phyloP scores from a whole-genome alignment of 805 yeast species.

The Wickerhamomyces queroliae region DNA sequence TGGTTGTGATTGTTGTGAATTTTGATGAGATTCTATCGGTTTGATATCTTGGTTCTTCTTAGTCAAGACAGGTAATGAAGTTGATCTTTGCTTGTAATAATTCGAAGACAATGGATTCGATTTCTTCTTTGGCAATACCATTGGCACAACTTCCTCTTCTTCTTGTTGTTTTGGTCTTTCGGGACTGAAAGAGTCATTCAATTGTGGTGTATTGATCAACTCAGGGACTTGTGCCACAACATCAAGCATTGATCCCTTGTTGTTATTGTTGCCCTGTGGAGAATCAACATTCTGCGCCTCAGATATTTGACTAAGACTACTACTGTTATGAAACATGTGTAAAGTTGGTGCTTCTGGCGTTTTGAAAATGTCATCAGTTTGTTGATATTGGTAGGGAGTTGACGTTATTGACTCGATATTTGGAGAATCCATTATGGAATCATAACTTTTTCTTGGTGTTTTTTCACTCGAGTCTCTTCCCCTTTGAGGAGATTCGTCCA shows the following conservation, averaged over 20 bases:
- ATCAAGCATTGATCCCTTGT: constrained; percentile 14
- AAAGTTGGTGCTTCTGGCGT: constrained; percentile 20
- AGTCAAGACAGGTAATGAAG: constrained; percentile 17
- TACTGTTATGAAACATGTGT: constrained; percentile 6
- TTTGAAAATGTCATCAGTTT: constrained; percentile 16
- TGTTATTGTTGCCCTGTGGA: constrained; percentile 7
- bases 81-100: constrained; percentile 17
- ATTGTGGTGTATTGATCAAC: constrained; percentile 6
- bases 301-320: constrained; percentile 7
- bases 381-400: background rate
- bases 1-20: background rate
- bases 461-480: constrained; percentile 12
- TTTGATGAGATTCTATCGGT: too few relatives aligned
- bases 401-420: background rate
- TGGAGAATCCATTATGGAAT: constrained; percentile 17
- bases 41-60: background rate
- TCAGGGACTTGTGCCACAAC: constrained; percentile 6
- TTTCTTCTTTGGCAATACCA: constrained; percentile 8
- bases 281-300: background rate
- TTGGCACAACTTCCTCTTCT: constrained; percentile 2
- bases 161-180: constrained; percentile 1
- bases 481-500: constrained; percentile 27
- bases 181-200: background rate
- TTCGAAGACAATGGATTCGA: constrained; percentile 3
- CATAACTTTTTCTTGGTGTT: constrained; percentile 23